phyloP scores from a whole-genome alignment of 1,284 basidiomycete species.

The Ganoderma lucidum region DNA sequence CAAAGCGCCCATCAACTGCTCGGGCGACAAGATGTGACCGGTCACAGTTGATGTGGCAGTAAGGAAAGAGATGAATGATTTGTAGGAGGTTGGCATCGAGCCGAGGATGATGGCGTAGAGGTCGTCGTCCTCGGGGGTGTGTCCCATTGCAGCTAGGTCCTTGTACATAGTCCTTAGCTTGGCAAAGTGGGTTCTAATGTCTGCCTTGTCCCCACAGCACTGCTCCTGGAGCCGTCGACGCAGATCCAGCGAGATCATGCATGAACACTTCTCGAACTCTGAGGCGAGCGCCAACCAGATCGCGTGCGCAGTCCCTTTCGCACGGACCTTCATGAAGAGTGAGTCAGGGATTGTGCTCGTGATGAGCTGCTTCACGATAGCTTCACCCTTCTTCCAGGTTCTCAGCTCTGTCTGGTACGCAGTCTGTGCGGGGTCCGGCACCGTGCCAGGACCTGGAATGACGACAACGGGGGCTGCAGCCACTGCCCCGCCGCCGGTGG shows the following conservation, averaged over 20 bases:
- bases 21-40: constrained; percentile 17
- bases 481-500: no score
- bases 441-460: no score
- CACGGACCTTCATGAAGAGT: constrained; percentile 23
- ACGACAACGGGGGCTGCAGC: no score
- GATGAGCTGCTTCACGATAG: no score
- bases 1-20: constrained; percentile 28
- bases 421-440: no score
- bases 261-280: constrained; percentile 17
- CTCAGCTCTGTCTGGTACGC: no score
- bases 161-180: constrained; percentile 29
- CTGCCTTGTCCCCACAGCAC: constrained; percentile 28
- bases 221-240: constrained; percentile 29
- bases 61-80: constrained; percentile 10
- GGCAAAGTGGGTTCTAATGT: constrained; percentile 32
- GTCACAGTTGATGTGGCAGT: constrained; percentile 10
- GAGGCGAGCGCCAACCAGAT: constrained; percentile 11
- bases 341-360: constrained; percentile 12
- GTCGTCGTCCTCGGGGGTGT: neutral
- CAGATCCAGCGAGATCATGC: constrained; percentile 30
- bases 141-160: constrained; percentile 32
- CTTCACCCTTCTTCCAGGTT: no score
- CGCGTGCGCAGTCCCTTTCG: neutral
- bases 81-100: constrained; percentile 31
- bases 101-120: constrained; percentile 5